Conservation (phyloP, 2,329 filamentous ascomycete species). For the Colletotrichum gigasporum region DNA sequence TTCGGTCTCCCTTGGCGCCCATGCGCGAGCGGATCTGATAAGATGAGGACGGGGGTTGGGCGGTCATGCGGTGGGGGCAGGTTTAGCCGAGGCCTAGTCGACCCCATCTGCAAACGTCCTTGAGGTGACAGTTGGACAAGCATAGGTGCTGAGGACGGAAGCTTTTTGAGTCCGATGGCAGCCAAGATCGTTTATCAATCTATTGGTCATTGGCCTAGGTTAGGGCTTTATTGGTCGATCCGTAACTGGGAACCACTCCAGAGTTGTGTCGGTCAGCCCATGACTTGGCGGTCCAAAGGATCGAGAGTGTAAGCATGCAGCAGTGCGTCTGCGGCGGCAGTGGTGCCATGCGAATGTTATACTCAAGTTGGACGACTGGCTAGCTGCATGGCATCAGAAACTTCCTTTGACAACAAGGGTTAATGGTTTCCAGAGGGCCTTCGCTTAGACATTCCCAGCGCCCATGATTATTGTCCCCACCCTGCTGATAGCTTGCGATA, state of each 20-base stretch:
- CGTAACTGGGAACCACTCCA: not conserved
- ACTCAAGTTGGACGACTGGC: too few relatives aligned
- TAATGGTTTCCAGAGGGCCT: too few relatives aligned
- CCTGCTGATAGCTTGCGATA: constrained; percentile 1
- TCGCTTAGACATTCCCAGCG: not conserved
- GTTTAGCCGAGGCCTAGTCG: not conserved
- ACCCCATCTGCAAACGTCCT: not conserved
- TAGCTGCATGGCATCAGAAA: too few relatives aligned
- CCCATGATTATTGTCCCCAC: not conserved
- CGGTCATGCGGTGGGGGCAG: not conserved
- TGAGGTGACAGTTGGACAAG: not conserved
- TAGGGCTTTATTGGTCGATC: not conserved
- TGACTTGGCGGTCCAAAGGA: not conserved
- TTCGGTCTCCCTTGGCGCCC: constrained; percentile 1
- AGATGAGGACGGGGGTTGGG: constrained; percentile 9
- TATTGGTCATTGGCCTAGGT: not conserved
- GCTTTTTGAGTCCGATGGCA: not conserved
- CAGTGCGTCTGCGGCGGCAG: too few relatives aligned
- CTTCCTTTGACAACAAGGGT: too few relatives aligned
- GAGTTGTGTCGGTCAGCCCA: not conserved
- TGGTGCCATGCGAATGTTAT: too few relatives aligned
- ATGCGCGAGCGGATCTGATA: constrained; percentile 25
- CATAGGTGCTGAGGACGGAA: not conserved
- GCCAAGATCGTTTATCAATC: not conserved
- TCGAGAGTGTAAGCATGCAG: not conserved